Evolutionary conservation across 768 basidiomycete genomes (phyloP), one percentile per base, ranked within the genome.

Genomic region (Pholiota microspora): DNA sequence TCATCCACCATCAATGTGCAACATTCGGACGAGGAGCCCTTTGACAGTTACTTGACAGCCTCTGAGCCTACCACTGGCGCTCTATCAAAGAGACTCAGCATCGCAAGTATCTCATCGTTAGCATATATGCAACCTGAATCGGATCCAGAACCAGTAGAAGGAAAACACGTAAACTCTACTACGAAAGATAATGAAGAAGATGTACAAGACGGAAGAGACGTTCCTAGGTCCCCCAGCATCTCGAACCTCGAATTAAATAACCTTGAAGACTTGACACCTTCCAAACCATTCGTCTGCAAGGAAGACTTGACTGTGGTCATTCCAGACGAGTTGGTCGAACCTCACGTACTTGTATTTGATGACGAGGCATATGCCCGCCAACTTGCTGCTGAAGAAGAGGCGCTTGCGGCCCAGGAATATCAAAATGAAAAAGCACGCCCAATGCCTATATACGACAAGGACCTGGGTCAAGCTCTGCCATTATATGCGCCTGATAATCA

Each of bases 291-390:
- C 12, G 29, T 12, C 7, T 6, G 12, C 7, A 31, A 6, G 12
- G 29, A 31, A 12, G 25, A 29, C 3, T 9, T 48, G 18, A 21
- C 28, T 31, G 5, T 34, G 16, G 32, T 48, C n/a, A 48, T 48
- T 24, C 28, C 38, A 16, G 29, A 35, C 9, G 48, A 42, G 4
- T 50, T 34, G 57, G 42, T 59, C 47, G 23, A 52, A 13, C 25
- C 51, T 1, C 27, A 51, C 21, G 28, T 61, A 16, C 60, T 67
- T 13, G 62, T 59, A 66, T 65, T 74, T 38, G 73, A 74, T 36
- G 79, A 81, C 55, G 79, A 79, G 55, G 77, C 72, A 0, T 67
- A 77, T 42, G 77, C 79, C 34, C 73, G 76, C 42, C 64, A 59
- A 54, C 63, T 72, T n/a, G 71, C 71, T 13, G 72, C 76, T 47